phyloP scores from a whole-genome alignment of 352 stramenopile genomes.

The Phytophthora tentaculata region DNA sequence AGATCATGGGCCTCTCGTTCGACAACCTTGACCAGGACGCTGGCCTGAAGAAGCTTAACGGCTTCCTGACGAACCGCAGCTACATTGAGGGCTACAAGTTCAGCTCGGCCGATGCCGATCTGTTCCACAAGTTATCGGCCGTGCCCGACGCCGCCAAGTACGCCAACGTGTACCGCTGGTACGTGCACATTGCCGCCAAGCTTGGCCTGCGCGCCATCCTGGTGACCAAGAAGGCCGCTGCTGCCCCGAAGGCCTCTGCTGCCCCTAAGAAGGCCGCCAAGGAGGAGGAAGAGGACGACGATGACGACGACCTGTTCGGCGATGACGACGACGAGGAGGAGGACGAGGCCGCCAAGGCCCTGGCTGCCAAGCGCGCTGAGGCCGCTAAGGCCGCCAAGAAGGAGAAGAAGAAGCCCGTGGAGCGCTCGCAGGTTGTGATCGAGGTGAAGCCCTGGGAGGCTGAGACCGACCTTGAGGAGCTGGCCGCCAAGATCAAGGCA shows the following conservation, averaged over 20 bases:
- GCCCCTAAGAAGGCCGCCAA: conserved; percentile 31
- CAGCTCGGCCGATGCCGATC: conserved; percentile 61
- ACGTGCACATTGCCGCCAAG: conserved; percentile 69
- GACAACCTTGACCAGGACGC: conserved; percentile 64
- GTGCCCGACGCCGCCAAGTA: conserved; percentile 57
- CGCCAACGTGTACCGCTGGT: conserved; percentile 76
- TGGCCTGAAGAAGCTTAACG: conserved; percentile 82
- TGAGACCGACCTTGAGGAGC: conserved; percentile 73
- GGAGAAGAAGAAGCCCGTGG: conserved; percentile 69
- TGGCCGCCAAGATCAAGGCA: conserved; percentile 80
- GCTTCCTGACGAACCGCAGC: conserved; percentile 78
- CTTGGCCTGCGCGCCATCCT: conserved; percentile 56
- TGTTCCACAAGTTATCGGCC: conserved; percentile 57
- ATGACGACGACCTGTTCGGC: conserved; percentile 69
- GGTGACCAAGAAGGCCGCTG: conserved; percentile 31
- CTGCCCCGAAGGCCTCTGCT: conserved; percentile 36
- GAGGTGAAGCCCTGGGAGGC: conserved; percentile 84
- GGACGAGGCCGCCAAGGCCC: conserved; percentile 54
- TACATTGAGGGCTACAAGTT: conserved; percentile 86
- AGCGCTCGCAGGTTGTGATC: conserved; percentile 68
- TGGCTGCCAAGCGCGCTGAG: conserved; percentile 58
- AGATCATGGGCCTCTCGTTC: conserved; percentile 65
- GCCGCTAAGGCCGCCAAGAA: conserved; percentile 64
- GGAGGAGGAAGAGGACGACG: conserved; percentile 51
- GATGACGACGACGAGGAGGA: conserved; percentile 72